Base-by-base conservation (phyloP, 306 rosid species). In the Leucaena leucocephala region DNA sequence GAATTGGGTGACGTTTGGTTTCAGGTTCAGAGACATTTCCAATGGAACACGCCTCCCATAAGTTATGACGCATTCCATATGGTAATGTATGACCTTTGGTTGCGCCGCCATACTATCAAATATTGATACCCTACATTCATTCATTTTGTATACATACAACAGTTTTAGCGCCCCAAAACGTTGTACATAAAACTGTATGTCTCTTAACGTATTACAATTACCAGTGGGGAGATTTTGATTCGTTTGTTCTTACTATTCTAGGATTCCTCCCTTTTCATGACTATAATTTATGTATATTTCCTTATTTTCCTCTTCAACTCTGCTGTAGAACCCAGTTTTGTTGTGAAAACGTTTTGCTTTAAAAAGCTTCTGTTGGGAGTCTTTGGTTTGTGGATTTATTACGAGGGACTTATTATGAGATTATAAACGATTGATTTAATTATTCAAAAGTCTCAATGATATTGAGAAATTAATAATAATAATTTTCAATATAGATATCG, bases 71-170 rank as follows among this genome's bases (percentile, higher is more conserved):
- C 94, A 75, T 93, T 96, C 80, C 96, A 96, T 81, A 88, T 93
- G 99, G 97, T 93, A 57, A 96, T 93, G 96, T 93, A 95, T 78
- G 97, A 96, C 59, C 97, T 96, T 70, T 96, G 99, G 97, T 79
- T 93, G 81, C 97, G 93, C 79, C 98, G 81, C 79, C 94, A 90
- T 87, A 88, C 89, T 21, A 83, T 96, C 82, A 87, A 90, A 82
- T 96, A 91, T 76, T 95, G 87, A 89, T 79, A 44, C 44, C 64
- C 74, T 75, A 6, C 8, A 8, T 39, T 74, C 66, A 34, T 42
- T 52, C 72, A 63, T 79, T 81, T 43, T 81, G 86, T 87, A 84
- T 84, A 79, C 86, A 76, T 78, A 59, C 50, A 70, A 76, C 84
- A 78, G 80, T 86, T 76, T 48, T 84, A 84, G 86, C 71, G 82